These are phyloP conservation scores for Suillus tomentosus DNA, from an alignment of 768 basidiomycete genomes.

Conservation along the genomic window DNA sequence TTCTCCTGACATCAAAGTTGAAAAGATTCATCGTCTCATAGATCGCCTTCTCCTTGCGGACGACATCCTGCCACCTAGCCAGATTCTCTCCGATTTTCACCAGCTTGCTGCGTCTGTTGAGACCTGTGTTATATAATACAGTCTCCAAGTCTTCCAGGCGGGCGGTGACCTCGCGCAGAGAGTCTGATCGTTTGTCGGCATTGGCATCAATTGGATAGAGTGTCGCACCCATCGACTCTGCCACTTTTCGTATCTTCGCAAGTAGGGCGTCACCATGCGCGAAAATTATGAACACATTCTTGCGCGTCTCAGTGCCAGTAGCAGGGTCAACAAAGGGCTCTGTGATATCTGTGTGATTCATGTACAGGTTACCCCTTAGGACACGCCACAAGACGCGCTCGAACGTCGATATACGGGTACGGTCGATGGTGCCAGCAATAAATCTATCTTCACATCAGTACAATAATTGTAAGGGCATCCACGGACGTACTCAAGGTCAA, in stretches of 20 bases:
- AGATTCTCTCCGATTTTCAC: constrained; percentile 82
- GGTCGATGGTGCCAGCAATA: constrained; percentile 95
- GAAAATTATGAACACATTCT: constrained; percentile 99
- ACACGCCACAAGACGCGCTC: constrained; percentile 99
- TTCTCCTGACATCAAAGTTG: constrained; percentile 90
- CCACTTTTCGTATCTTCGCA: constrained; percentile 95
- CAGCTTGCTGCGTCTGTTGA: constrained; percentile 81
- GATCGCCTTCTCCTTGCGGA: constrained; percentile 93
- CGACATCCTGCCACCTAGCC: constrained; percentile 91
- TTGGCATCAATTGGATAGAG: constrained; percentile 96
- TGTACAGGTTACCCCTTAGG: constrained; percentile 95
- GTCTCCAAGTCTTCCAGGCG: constrained; percentile 91
- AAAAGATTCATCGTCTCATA: constrained; percentile 95
- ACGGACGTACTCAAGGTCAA: constrained; percentile 82
- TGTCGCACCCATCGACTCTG: constrained; percentile 98
- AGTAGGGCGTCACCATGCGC: constrained; percentile 93
- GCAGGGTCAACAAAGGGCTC: constrained; percentile 90
- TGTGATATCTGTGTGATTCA: constrained; percentile 96
- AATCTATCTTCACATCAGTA: constrained; percentile 53
- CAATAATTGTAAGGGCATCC: not conserved
- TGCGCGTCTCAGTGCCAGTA: constrained; percentile 82
- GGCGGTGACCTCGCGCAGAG: constrained; percentile 83
- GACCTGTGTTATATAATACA: constrained; percentile 86
- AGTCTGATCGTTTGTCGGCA: constrained; percentile 87
- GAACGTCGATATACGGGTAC: constrained; percentile 87